A percentile compares a stretch with the other conserved stretches of the same genome.
phyloP scores from a whole-genome alignment of 108 stramenopile species.

The Pseudonitzschia delicatissima region DNA sequence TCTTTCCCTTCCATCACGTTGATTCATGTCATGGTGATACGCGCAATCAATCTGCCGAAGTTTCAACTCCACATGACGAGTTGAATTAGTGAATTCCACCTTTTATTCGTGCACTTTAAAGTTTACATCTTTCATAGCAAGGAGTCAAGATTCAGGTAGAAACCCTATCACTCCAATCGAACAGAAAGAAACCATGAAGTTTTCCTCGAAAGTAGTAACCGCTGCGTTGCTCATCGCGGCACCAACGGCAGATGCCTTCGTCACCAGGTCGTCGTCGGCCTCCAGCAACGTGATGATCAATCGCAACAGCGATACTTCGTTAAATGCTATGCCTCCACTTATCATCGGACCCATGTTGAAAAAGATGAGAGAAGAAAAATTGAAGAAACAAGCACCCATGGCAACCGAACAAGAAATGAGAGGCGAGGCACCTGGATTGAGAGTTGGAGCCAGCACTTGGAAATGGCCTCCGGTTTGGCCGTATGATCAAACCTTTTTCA shows the following conservation, averaged over 20 bases:
- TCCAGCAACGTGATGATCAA: neutral
- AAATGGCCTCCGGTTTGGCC: slow-evolving; percentile 91
- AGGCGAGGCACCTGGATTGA: slow-evolving; percentile 76
- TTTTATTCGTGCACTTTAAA: neutral
- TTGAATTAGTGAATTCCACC: neutral
- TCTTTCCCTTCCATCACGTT: neutral
- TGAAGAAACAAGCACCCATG: slow-evolving; percentile 80
- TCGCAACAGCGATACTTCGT: neutral
- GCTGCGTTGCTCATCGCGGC: neutral
- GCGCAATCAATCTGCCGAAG: neutral
- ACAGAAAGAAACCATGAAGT: neutral
- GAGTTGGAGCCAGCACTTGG: slow-evolving; percentile 77
- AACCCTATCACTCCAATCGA: neutral
- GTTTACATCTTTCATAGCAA: neutral
- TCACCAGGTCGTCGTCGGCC: slow-evolving; percentile 4
- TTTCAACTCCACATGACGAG: neutral
- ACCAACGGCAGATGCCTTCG: slow-evolving; percentile 1
- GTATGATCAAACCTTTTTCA: slow-evolving; percentile 71
- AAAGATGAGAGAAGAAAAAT: slow-evolving; percentile 74
- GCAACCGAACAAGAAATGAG: slow-evolving; percentile 47
- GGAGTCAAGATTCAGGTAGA: neutral
- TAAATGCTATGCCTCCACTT: slow-evolving; percentile 38
- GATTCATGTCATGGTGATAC: neutral
- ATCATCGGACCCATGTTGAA: slow-evolving; percentile 86
- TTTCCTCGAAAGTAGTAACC: neutral